Conservation (phyloP, 2,329 filamentous ascomycete genomes). For the Trichoderma lentiforme region DNA sequence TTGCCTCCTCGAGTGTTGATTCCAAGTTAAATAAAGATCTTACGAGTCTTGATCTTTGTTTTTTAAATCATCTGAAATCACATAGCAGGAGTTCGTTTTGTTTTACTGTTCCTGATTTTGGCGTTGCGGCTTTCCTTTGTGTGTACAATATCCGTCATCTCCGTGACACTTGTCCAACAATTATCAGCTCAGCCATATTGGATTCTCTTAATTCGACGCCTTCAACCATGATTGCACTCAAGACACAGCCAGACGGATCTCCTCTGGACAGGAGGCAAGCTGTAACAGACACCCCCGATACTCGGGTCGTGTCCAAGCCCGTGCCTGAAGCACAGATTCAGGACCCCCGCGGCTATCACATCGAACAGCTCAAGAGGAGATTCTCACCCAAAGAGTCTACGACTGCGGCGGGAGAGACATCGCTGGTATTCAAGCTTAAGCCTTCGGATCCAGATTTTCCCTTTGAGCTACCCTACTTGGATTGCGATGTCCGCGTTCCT, state of each 20-base stretch:
- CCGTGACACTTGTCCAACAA: neutral
- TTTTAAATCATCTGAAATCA: no score
- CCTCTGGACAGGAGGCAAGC: conserved; percentile 42
- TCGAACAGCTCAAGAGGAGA: conserved; percentile 67
- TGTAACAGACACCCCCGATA: conserved; percentile 41
- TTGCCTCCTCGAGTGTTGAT: neutral
- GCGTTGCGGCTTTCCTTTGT: conserved; percentile 1
- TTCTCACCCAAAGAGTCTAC: conserved; percentile 51
- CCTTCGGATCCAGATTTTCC: conserved; percentile 84
- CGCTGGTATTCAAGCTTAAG: conserved; percentile 60
- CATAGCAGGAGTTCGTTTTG: neutral
- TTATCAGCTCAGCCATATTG: neutral
- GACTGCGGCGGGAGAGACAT: conserved; percentile 47
- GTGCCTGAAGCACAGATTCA: conserved; percentile 60
- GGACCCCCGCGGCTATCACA: conserved; percentile 70
- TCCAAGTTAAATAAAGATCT: neutral
- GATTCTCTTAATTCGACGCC: neutral
- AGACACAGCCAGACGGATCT: conserved; percentile 28
- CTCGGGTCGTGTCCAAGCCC: conserved; percentile 61
- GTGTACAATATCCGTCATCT: neutral
- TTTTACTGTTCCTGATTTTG: neutral
- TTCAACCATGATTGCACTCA: conserved; percentile 39
- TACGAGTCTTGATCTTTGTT: neutral
- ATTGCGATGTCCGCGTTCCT: conserved; percentile 67
- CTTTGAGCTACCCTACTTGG: conserved; percentile 67